Evolutionary conservation across 23 red algal genomes (phyloP).

Genomic region (Gracilaria domingensis): DNA sequence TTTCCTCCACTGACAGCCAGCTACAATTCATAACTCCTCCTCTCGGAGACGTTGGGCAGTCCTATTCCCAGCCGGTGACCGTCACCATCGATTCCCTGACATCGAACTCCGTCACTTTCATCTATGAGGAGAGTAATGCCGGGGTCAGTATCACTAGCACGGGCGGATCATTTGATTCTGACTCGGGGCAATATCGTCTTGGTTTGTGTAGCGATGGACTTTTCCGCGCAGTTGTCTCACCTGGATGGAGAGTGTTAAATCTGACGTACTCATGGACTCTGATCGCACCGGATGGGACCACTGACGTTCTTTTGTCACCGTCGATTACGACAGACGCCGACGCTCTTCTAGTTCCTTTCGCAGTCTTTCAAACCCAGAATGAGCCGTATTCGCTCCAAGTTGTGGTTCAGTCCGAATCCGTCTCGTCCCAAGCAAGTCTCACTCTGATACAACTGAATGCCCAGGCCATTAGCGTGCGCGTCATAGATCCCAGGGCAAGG

Average conservation of each 20-base stretch:
- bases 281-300: conserved; percentile 1
- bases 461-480: conserved; percentile 38
- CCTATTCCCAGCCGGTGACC: conserved; percentile 25
- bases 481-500: conserved; percentile 25
- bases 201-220: conserved; percentile 57
- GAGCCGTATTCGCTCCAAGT: conserved; percentile 41
- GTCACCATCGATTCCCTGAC: conserved; percentile 41
- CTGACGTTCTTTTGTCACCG: conserved; percentile 3
- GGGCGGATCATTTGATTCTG: conserved; percentile 59
- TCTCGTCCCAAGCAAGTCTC: neutral
- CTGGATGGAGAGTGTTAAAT: conserved; percentile 33
- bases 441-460: conserved; percentile 22
- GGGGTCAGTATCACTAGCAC: conserved; percentile 17
- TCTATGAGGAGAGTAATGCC: conserved; percentile 35
- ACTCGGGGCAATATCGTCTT: conserved; percentile 20
- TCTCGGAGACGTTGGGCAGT: conserved; percentile 33
- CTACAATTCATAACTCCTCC: conserved; percentile 62
- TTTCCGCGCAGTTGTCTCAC: conserved; percentile 54
- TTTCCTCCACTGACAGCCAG: conserved; percentile 32
- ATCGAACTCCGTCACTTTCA: conserved; percentile 55
- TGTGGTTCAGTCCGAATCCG: conserved; percentile 22
- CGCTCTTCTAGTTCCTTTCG: conserved; percentile 39
- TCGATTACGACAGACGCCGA: conserved; percentile 34
- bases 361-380: conserved; percentile 23
- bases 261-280: conserved; percentile 54